Percentiles rank a stretch among this genome's conserved stretches.
phyloP scores from a whole-genome alignment of 2,329 filamentous ascomycete genomes.

The Stagonosporopsis cucurbitacearum region DNA sequence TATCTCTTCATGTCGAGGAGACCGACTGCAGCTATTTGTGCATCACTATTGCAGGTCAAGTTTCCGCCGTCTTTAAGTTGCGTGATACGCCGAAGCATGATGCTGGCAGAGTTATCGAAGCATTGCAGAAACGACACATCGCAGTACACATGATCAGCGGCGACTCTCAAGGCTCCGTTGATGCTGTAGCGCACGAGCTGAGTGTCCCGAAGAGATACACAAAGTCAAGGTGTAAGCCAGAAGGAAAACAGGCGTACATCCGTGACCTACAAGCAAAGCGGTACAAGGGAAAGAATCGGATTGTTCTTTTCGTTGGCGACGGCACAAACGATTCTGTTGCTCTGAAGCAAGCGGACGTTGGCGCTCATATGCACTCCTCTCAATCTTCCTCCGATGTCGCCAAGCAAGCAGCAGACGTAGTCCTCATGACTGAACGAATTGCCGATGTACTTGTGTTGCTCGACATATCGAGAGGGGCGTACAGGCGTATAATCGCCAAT shows the following conservation, averaged over 20 bases:
- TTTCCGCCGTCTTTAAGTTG: slow-evolving; percentile 60
- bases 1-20: slow-evolving; percentile 43
- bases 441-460: slow-evolving; percentile 65
- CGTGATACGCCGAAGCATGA: slow-evolving; percentile 57
- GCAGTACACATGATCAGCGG: slow-evolving; percentile 63
- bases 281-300: slow-evolving; percentile 12
- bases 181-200: slow-evolving; percentile 52
- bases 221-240: slow-evolving; percentile 57
- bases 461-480: slow-evolving; percentile 56
- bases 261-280: slow-evolving; percentile 32
- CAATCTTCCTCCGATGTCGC: slow-evolving; percentile 65
- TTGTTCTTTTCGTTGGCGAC: slow-evolving; percentile 75
- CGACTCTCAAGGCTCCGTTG: slow-evolving; percentile 59
- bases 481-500: slow-evolving; percentile 63
- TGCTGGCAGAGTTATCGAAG: slow-evolving; percentile 59
- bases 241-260: slow-evolving; percentile 63
- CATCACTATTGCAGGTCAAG: slow-evolving; percentile 41
- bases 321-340: slow-evolving; percentile 81
- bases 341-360: slow-evolving; percentile 72
- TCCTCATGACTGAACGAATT: slow-evolving; percentile 67
- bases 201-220: slow-evolving; percentile 50
- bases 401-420: slow-evolving; percentile 70
- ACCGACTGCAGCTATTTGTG: slow-evolving; percentile 45
- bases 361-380: slow-evolving; percentile 67
- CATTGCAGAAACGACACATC: slow-evolving; percentile 58